A percentile compares a stretch with the other conserved stretches of the same genome.
phyloP scores from a whole-genome alignment of 352 stramenopile species.

The Globisporangium takayamanum region DNA sequence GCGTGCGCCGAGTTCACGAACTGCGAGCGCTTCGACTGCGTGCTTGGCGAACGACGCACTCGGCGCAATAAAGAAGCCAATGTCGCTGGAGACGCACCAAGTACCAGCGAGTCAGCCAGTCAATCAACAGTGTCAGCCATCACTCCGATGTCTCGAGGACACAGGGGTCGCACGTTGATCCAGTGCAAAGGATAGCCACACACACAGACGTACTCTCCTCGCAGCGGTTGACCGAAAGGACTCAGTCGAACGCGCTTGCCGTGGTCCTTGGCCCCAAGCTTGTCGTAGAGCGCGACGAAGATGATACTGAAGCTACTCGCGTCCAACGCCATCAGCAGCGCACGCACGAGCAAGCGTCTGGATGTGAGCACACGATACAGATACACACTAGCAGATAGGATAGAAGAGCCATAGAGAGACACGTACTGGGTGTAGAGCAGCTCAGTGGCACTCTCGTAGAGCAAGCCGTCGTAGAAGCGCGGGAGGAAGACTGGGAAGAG shows the following conservation, averaged over 20 bases:
- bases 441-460: conserved; percentile 26
- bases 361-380: too few species aligned
- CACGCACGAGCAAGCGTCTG: neutral
- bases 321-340: neutral
- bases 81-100: conserved; percentile 19
- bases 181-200: too few species aligned
- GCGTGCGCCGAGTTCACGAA: neutral
- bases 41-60: conserved; percentile 37
- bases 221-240: conserved; percentile 33
- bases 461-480: conserved; percentile 29
- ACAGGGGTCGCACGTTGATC: too few species aligned
- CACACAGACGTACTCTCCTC: conserved; percentile 26
- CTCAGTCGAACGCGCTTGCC: conserved; percentile 25
- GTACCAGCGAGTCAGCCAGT: neutral
- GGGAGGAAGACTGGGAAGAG: conserved; percentile 45
- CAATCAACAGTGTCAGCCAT: neutral
- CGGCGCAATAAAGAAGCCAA: conserved; percentile 44
- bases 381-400: too few species aligned
- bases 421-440: conserved; percentile 41
- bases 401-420: too few species aligned
- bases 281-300: conserved; percentile 39
- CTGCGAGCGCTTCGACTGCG: conserved; percentile 28
- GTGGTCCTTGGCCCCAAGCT: conserved; percentile 15
- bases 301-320: conserved; percentile 33
- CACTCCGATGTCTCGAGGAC: too few species aligned